A percentile compares a stretch with the other conserved stretches of the same genome.
Conservation (phyloP, 306 rosid genomes). For the Vigna nakashimae region DNA sequence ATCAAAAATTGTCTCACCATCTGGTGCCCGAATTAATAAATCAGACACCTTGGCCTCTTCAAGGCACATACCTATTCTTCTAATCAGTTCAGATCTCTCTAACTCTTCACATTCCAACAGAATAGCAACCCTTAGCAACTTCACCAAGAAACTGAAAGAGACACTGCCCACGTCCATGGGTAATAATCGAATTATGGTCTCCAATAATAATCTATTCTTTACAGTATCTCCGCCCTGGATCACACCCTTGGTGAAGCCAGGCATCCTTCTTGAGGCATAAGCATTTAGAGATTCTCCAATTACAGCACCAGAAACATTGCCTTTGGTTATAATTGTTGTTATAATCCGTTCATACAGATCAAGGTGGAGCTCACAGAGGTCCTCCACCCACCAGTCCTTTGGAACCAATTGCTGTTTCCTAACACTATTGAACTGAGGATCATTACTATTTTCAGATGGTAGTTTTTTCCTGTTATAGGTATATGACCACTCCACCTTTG, state of each 20-base stretch:
- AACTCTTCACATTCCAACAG: constrained; percentile 65
- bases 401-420: constrained; percentile 81
- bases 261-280: constrained; percentile 70
- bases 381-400: constrained; percentile 98
- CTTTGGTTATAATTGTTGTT: constrained; percentile 63
- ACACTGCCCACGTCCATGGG: constrained; percentile 63
- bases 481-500: constrained; percentile 96
- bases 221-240: constrained; percentile 68
- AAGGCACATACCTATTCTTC: constrained; percentile 76
- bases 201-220: constrained; percentile 66
- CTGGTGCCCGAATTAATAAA: constrained; percentile 64
- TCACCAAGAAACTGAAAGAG: constrained; percentile 72
- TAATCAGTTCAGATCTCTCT: constrained; percentile 63
- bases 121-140: constrained; percentile 66
- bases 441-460: constrained; percentile 75
- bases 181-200: constrained; percentile 66
- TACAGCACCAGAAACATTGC: constrained; percentile 61
- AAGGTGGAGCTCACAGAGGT: constrained; percentile 86
- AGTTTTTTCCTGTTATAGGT: constrained; percentile 85
- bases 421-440: constrained; percentile 72
- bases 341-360: constrained; percentile 78
- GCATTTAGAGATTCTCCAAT: constrained; percentile 89
- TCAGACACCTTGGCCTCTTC: constrained; percentile 80
- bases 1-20: constrained; percentile 58
- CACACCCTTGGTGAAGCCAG: constrained; percentile 71